Base-by-base conservation (phyloP, 176 grass and related monocot genomes). In the Otatea glauca region DNA sequence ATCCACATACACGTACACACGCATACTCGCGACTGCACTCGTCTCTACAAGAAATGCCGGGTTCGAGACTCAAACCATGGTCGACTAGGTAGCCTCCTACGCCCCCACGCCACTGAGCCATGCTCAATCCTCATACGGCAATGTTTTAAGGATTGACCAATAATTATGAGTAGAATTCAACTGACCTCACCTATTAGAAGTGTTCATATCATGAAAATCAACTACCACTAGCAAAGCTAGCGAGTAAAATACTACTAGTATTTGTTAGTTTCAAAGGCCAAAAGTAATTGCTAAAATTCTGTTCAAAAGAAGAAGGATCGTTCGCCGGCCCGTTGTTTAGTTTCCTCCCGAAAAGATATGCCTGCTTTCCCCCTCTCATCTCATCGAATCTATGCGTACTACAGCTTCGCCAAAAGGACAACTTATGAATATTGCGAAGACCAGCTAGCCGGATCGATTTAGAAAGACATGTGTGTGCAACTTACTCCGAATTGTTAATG, bases 391-490 rank as follows among this genome's bases (percentile, higher is more conserved):
- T 83, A 87, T 90, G 79, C 75, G 79, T 83, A 61, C 70, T 25
- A 70, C 67, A 79, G 88, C 80, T 67, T 87, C 74, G 68, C 84
- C 75, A 87, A 79, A 83, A 87, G 68, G 80, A 64, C 84, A 83
- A 69, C 35, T 79, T 68, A 48, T 79, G 80, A 86, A 51, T 83
- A 79, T 59, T 34, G 82, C 29, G 76, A 78, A 83, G 81, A 78
- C 38, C 47, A 72, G 59, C 74, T 32, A 65, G 66, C 55, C 55
- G 53, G 67, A 74, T 38, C n/a, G 80, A 65, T 62, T 79, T 87
- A 72, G 58, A 83, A 78, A 87, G 73, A 84, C 87, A 60, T 59
- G 74, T 79, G 84, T 54, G 68, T 35, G 84, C 88, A 87, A 75
- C 88, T 90, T 87, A 87, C 88, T 62, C 32, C 16, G 58, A 41